Evolutionary conservation across 2,329 filamentous ascomycete genomes (phyloP).

Genomic region (Pyrenophora teres): DNA sequence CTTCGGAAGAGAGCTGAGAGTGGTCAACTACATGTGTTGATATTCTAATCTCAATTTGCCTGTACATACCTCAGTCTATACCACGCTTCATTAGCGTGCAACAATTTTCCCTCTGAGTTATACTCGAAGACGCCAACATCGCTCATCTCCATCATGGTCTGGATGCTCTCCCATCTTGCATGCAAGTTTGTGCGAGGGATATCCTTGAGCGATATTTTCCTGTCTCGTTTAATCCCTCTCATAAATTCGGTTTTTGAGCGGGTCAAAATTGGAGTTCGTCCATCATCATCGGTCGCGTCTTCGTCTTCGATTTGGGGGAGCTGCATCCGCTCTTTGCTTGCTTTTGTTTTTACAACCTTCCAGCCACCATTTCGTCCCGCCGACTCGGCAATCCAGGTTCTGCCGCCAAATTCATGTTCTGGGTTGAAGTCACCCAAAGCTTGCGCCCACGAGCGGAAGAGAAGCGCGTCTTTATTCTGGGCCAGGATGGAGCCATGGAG

Average conservation of each 20-base stretch:
- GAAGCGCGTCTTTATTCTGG: slow-evolving; percentile 16
- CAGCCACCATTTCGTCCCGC: slow-evolving; percentile 18
- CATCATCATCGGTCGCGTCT: not conserved
- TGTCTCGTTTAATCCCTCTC: slow-evolving; percentile 8
- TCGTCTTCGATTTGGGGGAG: not conserved
- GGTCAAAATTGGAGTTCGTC: slow-evolving; percentile 3
- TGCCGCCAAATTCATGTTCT: slow-evolving; percentile 20
- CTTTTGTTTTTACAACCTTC: slow-evolving; percentile 25
- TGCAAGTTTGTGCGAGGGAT: slow-evolving; percentile 21
- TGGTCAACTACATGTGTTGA: not conserved
- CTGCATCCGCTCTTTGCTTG: not conserved
- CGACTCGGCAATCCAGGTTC: slow-evolving; percentile 24
- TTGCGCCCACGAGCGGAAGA: slow-evolving; percentile 37
- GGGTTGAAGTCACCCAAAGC: slow-evolving; percentile 21
- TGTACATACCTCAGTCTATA: slow-evolving; percentile 27
- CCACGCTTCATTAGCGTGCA: slow-evolving; percentile 41
- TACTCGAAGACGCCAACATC: slow-evolving; percentile 45
- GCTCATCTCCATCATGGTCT: slow-evolving; percentile 44
- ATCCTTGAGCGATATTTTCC: not conserved
- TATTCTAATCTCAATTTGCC: not conserved
- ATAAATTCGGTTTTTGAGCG: slow-evolving; percentile 15
- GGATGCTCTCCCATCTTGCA: slow-evolving; percentile 34
- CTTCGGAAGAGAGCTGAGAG: slow-evolving; percentile 26
- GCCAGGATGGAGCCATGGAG: slow-evolving; percentile 15
- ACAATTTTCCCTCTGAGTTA: slow-evolving; percentile 27